Evolutionary conservation across 225 moss, liverwort and hornwort genomes (phyloP), one percentile per base, ranked within the genome.

Genomic region (Marchantia polymorpha): DNA sequence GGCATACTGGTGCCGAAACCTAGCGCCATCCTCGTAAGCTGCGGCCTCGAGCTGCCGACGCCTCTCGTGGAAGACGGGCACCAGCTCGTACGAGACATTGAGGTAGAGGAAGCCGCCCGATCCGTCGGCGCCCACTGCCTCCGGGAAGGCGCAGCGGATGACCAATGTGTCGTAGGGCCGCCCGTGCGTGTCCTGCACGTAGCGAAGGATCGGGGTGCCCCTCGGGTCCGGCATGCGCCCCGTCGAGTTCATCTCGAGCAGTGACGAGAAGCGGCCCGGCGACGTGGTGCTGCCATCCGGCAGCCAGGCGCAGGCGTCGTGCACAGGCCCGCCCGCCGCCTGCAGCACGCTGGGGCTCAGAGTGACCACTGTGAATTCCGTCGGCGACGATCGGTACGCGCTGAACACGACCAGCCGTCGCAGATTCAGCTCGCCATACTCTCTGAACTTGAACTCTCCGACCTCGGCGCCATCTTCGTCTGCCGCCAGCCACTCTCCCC

Each of bases 331-430:
- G 11, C 78, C 73, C 2, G 19, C 56, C 7, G 63, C 52, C 26
- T 69, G 53, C 23, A 86, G 83, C 78, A 78, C 60, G 58, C 76
- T 29, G 48, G 85, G 83, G 25, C 86, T 61, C 23, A 91, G 82
- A 60, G 83, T 77, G 4, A 92, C 72, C 2, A 90, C 52, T 27
- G 80, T 81, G 26, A 91, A 91, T 0, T 75, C 23, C 0, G 31
- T 72, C 0, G 85, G 16, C 8, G 89, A 90, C 46, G 87, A 86
- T 54, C 92, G 71, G 72, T 90, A 88, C 0, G 92, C 84, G 63
- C 85, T 94, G 50, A 91, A 92, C 0, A 94, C 78, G 5, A 94
- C 79, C 0, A 94, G 53, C 5, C 88, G 85, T 19, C 88, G 84
- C 29, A 94, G 66, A 0, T 87, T 77, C 52, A 86, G 50, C 7